Percentiles rank a stretch among this genome's conserved stretches.
phyloP scores from a whole-genome alignment of 2,329 filamentous ascomycete species.

The Xylariales sp. region DNA sequence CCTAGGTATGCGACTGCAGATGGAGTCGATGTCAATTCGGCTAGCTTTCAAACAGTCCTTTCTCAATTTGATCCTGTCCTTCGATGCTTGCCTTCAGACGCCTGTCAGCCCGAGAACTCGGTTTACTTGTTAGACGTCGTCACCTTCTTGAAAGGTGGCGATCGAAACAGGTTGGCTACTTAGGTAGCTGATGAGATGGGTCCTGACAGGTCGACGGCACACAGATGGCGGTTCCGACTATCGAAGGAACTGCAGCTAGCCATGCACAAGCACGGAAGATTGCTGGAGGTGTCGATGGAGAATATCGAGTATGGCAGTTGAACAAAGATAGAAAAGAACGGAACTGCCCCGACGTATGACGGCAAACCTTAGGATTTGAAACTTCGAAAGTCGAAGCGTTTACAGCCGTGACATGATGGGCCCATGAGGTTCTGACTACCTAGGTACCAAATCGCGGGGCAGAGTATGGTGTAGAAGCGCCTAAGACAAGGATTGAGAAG shows the following conservation, averaged over 20 bases:
- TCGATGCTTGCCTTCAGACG: too few species aligned
- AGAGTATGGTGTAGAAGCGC: neutral
- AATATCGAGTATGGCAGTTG: too few species aligned
- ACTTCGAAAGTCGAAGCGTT: conserved; percentile 7
- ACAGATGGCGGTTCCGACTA: conserved; percentile 1
- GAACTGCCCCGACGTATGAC: neutral
- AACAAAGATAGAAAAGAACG: neutral
- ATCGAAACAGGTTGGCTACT: too few species aligned
- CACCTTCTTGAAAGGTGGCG: too few species aligned
- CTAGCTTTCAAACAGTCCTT: too few species aligned
- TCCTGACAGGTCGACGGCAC: neutral
- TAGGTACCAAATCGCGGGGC: conserved; percentile 2
- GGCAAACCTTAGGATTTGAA: conserved; percentile 4
- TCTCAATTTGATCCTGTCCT: too few species aligned
- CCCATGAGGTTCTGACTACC: neutral
- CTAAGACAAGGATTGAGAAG: conserved; percentile 1
- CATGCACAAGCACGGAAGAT: neutral
- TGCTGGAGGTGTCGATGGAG: neutral
- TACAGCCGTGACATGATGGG: conserved; percentile 8
- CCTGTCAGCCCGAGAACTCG: too few species aligned
- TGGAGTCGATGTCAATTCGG: too few species aligned
- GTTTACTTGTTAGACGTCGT: too few species aligned
- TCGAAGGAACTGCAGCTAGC: neutral
- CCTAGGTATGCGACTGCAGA: too few species aligned
- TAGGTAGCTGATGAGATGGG: too few species aligned